Conservation (phyloP, 2,329 filamentous ascomycete genomes). For the Stachybotrys chlorohalonatus region DNA sequence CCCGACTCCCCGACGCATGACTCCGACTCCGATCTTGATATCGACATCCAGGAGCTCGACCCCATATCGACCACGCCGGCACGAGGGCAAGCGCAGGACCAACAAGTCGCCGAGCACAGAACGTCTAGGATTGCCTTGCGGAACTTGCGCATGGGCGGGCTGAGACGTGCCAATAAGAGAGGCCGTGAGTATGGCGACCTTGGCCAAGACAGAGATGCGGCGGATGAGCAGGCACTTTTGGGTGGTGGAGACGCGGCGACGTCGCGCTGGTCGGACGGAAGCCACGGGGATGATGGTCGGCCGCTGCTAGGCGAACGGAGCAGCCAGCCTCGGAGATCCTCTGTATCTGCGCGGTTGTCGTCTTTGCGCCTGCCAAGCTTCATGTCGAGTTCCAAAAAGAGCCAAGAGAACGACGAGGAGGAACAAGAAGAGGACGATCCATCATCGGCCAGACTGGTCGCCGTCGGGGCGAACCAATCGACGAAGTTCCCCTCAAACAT, state of each 20-base stretch:
- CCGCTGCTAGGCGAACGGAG: constrained; percentile 52
- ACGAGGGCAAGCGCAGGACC: constrained; percentile 19
- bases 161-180: constrained; percentile 48
- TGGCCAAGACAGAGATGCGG: constrained; percentile 44
- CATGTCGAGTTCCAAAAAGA: constrained; percentile 36
- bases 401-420: constrained; percentile 31
- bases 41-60: constrained; percentile 74
- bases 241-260: constrained; percentile 49
- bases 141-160: constrained; percentile 57
- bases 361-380: constrained; percentile 61
- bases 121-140: constrained; percentile 60
- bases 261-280: constrained; percentile 50
- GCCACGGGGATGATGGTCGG: constrained; percentile 56
- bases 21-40: constrained; percentile 66
- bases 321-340: constrained; percentile 16
- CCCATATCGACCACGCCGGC: constrained; percentile 38
- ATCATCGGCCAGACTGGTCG: constrained; percentile 63
- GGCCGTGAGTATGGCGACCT: constrained; percentile 51
- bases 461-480: constrained; percentile 65
- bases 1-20: constrained; percentile 59
- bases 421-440: constrained; percentile 51
- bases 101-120: constrained; percentile 28
- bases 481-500: constrained; percentile 80
- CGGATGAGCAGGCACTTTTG: constrained; percentile 57
- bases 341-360: constrained; percentile 20